Conservation (phyloP, 2,329 filamentous ascomycete species). For the Exophiala phaeomuriformis region DNA sequence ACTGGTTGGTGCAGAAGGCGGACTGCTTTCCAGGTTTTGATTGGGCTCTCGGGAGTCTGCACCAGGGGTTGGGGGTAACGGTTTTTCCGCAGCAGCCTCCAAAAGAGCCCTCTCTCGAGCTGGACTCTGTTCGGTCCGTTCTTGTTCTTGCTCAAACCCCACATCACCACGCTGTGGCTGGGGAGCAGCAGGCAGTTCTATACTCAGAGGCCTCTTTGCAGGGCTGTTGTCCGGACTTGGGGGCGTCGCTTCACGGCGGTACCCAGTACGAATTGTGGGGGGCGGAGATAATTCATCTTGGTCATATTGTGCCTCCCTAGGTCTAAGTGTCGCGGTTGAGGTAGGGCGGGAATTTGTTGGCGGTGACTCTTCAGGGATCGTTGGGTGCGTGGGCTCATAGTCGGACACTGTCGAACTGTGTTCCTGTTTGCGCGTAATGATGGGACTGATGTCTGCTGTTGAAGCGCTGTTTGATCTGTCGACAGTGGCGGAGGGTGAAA, state of each 20-base stretch:
- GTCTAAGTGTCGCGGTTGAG: conserved; percentile 29
- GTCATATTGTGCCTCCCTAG: neutral
- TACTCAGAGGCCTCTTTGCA: conserved; percentile 51
- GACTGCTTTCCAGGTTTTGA: neutral
- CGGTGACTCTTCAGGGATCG: conserved; percentile 21
- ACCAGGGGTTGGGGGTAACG: conserved; percentile 33
- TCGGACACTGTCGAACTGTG: conserved; percentile 35
- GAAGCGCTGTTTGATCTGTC: conserved; percentile 56
- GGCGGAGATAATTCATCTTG: conserved; percentile 25
- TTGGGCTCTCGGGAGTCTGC: neutral
- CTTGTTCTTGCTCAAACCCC: neutral
- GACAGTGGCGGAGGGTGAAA: conserved; percentile 45
- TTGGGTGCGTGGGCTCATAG: conserved; percentile 48
- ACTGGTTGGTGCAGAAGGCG: neutral
- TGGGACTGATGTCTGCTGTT: conserved; percentile 58
- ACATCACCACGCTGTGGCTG: conserved; percentile 42
- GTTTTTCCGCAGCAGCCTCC: conserved; percentile 2
- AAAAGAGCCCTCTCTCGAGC: neutral
- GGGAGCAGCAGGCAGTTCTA: conserved; percentile 35
- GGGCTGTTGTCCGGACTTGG: conserved; percentile 55
- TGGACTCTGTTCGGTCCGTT: neutral
- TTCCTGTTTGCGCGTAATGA: conserved; percentile 53
- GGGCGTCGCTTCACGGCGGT: conserved; percentile 52
- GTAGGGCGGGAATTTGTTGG: conserved; percentile 18
- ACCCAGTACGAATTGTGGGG: conserved; percentile 45